A percentile compares a stretch with the other conserved stretches of the same genome.
Evolutionary conservation across 768 basidiomycete genomes (phyloP).

Genomic region (Pisolithus orientalis): DNA sequence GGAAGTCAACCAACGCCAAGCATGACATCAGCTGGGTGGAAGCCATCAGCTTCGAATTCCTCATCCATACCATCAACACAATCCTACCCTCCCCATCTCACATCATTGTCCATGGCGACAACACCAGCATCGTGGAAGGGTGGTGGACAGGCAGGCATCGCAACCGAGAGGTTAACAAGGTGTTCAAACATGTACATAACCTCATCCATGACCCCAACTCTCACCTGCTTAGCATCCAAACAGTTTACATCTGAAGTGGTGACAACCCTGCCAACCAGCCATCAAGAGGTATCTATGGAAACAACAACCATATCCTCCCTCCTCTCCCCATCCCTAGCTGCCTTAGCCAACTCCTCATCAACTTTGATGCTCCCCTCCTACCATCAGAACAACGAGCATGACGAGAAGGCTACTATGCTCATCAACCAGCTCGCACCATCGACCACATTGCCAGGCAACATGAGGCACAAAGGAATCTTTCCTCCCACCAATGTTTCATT

Average conservation of each 20-base stretch:
- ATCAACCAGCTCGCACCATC: neutral
- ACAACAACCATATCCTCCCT: constrained; percentile 5
- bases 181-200: constrained; percentile 24
- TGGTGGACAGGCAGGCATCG: neutral
- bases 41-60: neutral
- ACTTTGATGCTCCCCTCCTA: neutral
- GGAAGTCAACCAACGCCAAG: constrained; percentile 13
- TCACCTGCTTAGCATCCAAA: neutral
- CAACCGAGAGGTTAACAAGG: constrained; percentile 23
- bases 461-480: neutral
- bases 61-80: neutral
- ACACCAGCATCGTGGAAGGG: constrained; percentile 23
- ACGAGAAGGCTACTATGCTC: neutral
- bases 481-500: no score
- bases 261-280: constrained; percentile 18
- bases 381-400: neutral
- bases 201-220: neutral
- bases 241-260: neutral
- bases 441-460: neutral
- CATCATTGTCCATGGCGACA: constrained; percentile 22
- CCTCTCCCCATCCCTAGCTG: constrained; percentile 5
- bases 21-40: neutral
- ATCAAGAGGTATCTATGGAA: constrained; percentile 8
- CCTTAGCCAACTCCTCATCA: neutral
- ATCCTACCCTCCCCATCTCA: constrained; percentile 22